Evolutionary conservation across 208 protist genomes (phyloP).

Genomic region (Acanthamoeba culbertsoni): DNA sequence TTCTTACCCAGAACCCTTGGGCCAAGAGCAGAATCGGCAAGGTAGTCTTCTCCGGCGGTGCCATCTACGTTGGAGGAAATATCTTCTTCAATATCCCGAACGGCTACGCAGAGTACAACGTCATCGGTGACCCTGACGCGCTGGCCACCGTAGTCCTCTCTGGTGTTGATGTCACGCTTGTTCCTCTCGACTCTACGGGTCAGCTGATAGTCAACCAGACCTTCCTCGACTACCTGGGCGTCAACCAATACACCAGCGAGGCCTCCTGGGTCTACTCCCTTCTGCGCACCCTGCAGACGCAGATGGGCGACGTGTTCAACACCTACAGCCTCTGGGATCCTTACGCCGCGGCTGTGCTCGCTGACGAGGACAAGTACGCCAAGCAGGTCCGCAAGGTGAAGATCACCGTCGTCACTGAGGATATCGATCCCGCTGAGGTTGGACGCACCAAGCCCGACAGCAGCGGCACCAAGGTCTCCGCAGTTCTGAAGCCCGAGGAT

Average conservation of each 20-base stretch:
- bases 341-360: background rate
- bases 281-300: background rate
- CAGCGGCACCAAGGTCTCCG: background rate
- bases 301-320: background rate
- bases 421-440: background rate
- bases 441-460: background rate
- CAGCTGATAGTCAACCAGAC: background rate
- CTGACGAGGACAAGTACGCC: background rate
- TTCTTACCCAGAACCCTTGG: background rate
- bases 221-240: background rate
- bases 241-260: background rate
- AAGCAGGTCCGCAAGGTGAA: background rate
- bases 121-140: background rate
- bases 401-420: background rate
- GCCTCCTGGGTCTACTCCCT: too few relatives aligned
- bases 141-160: background rate
- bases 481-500: background rate
- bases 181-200: background rate
- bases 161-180: background rate
- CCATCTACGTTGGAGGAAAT: background rate
- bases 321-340: background rate
- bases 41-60: background rate
- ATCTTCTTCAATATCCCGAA: background rate
- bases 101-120: background rate
- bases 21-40: background rate